A percentile compares a stretch with the other conserved stretches of the same genome.
phyloP scores from a whole-genome alignment of 106 monocot genomes.

The Alisma plantagoaquatica region DNA sequence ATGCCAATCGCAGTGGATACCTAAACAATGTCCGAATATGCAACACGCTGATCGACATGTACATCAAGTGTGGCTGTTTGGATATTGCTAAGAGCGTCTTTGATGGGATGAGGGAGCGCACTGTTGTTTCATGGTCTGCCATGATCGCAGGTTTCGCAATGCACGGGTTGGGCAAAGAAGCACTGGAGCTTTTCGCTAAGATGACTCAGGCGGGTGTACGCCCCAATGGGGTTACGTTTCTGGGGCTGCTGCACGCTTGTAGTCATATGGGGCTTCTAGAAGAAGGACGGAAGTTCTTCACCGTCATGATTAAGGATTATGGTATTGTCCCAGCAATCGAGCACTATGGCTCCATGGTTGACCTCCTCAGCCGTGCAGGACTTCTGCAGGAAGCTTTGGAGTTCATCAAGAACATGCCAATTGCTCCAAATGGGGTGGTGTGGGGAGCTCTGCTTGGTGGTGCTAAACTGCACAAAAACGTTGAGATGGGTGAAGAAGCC shows the following conservation, averaged over 20 bases:
- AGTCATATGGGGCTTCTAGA: conserved; percentile 60
- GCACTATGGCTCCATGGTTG: conserved; percentile 78
- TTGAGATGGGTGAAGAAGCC: conserved; percentile 46
- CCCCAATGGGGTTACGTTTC: conserved; percentile 54
- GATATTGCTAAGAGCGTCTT: conserved; percentile 29
- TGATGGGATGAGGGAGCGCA: conserved; percentile 28
- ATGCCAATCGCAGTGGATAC: conserved; percentile 17
- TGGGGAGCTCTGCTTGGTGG: conserved; percentile 79
- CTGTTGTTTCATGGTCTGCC: conserved; percentile 42
- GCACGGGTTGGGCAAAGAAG: conserved; percentile 47
- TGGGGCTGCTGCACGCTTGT: conserved; percentile 60
- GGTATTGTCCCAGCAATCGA: conserved; percentile 44
- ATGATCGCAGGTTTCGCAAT: conserved; percentile 53
- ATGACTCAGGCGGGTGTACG: conserved; percentile 25
- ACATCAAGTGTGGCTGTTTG: conserved; percentile 58
- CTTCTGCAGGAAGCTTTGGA: conserved; percentile 38
- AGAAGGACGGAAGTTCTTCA: conserved; percentile 35
- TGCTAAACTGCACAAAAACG: conserved; percentile 39
- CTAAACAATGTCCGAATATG: conserved; percentile 29
- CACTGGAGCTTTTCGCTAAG: conserved; percentile 34
- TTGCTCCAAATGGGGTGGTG: conserved; percentile 35
- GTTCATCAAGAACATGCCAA: conserved; percentile 49
- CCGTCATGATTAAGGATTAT: conserved; percentile 29
- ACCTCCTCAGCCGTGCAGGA: conserved; percentile 60
- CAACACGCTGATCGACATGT: conserved; percentile 63